Percentiles rank a stretch among this genome's conserved stretches.
phyloP scores from a whole-genome alignment of 176 grass and related monocot genomes.

The Rhipidocladum racemiflorum region DNA sequence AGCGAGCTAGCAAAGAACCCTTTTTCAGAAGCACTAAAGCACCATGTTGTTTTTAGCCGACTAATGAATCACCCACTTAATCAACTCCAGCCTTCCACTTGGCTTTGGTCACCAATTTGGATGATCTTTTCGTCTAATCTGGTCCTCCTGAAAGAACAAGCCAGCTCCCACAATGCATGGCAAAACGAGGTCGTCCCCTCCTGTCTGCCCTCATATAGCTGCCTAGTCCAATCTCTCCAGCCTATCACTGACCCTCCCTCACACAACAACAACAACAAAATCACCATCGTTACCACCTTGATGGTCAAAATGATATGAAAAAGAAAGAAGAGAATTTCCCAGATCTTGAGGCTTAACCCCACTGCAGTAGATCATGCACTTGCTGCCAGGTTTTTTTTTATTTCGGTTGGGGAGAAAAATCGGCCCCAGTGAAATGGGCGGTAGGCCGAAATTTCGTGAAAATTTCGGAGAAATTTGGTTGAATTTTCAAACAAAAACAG shows the following conservation, averaged over 20 bases:
- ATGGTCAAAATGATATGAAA: constrained; percentile 25
- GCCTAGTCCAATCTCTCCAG: background rate
- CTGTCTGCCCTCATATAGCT: background rate
- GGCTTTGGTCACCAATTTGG: background rate
- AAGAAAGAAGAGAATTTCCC: background rate
- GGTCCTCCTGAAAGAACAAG: background rate
- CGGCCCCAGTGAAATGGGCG: too few relatives aligned
- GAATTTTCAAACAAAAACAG: too few relatives aligned
- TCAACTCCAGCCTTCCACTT: background rate
- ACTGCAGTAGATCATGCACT: background rate
- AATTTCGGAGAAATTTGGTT: too few relatives aligned
- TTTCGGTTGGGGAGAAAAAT: too few relatives aligned
- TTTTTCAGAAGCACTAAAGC: background rate
- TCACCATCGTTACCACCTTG: constrained; percentile 22
- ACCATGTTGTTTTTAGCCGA: background rate
- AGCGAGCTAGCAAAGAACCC: background rate
- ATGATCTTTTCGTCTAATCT: background rate
- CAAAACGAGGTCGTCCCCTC: background rate
- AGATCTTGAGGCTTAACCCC: constrained; percentile 1
- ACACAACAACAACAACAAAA: background rate
- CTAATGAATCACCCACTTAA: background rate
- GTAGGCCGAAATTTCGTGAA: too few relatives aligned
- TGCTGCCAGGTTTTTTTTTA: too few relatives aligned
- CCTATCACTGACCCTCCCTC: constrained; percentile 7
- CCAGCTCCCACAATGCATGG: background rate